Base-by-base conservation (phyloP, 2,329 filamentous ascomycete species). In the Apiospora saccharicola region DNA sequence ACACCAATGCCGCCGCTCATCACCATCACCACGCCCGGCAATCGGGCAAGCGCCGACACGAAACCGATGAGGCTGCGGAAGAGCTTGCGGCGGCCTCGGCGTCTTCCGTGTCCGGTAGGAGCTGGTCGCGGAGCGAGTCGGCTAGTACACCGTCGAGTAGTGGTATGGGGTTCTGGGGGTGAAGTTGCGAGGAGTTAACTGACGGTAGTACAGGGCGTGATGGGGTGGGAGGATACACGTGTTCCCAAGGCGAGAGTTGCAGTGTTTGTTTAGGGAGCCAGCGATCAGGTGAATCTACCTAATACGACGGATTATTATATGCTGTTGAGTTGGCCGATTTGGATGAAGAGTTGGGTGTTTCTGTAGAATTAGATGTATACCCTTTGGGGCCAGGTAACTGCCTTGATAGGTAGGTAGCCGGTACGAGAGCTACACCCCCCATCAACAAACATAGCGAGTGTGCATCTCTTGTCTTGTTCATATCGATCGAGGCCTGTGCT, bases 21-120 rank as follows among this genome's bases (percentile, higher is more conserved):
- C 30, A 30, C 26, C 8, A 12, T 13, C 26, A 37, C 57, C 30
- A 37, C 19, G 34, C 30, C 57, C 57, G 34, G 57, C 34, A 19
- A 41, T 19, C 57, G 2, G 13, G 22, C 34, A 64, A 64, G 19
- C 57, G 57, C 34, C 4, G 22, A 41, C 14, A 14, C 24, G 67
- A 44, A 22, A 69, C 71, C 49, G 69, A 13, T 1, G 70, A 71
- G 37, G 47, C 70, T 14, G 26, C 26, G 26, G 72, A 73, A 4
- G 68, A 61, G 34, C n/a, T 73, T 22, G 72, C 72, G 14, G 70
- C 70, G 8, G 72, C 72, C 4, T 73, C 72, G 37, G 67, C 46
- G n/a, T 73, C 72, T 16, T 73, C 72, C 10, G 53, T 67, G 51
- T 67, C 46, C 47, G 44, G 22, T 10, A 41, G 68, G 44, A 53